phyloP scores from a whole-genome alignment of 345 rosid genomes.

The Gossypioides kirkii region DNA sequence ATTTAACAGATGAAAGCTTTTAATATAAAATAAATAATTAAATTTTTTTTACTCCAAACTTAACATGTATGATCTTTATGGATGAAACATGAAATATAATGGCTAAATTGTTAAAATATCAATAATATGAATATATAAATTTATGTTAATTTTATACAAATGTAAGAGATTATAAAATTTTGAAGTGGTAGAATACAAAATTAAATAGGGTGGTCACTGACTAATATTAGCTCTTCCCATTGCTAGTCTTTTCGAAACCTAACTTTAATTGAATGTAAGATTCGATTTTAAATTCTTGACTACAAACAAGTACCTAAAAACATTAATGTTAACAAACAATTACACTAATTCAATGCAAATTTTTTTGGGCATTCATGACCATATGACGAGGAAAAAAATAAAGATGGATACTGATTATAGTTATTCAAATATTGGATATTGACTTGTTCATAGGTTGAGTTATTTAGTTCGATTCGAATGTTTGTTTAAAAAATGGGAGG shows the following conservation, averaged over 20 bases:
- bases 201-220: constrained; percentile 11
- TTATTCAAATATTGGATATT: neutral
- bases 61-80: too few species aligned
- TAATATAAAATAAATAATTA: too few species aligned
- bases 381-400: neutral
- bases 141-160: neutral
- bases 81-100: too few species aligned
- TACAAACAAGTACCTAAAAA: constrained; percentile 4
- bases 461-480: too few species aligned
- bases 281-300: constrained; percentile 1
- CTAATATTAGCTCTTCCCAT: neutral
- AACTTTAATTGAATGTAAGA: constrained; percentile 4
- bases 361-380: neutral
- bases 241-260: neutral
- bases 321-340: constrained; percentile 1
- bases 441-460: too few species aligned
- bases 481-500: too few species aligned
- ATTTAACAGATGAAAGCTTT: too few species aligned
- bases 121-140: too few species aligned
- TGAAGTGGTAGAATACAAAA: neutral
- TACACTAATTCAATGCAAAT: neutral
- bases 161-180: too few species aligned
- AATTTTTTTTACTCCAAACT: too few species aligned
- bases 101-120: too few species aligned
- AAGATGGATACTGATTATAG: neutral